Evolutionary conservation across 495 filamentous ascomycete genomes (phyloP).

Genomic region (Penicillium bovifimosum): DNA sequence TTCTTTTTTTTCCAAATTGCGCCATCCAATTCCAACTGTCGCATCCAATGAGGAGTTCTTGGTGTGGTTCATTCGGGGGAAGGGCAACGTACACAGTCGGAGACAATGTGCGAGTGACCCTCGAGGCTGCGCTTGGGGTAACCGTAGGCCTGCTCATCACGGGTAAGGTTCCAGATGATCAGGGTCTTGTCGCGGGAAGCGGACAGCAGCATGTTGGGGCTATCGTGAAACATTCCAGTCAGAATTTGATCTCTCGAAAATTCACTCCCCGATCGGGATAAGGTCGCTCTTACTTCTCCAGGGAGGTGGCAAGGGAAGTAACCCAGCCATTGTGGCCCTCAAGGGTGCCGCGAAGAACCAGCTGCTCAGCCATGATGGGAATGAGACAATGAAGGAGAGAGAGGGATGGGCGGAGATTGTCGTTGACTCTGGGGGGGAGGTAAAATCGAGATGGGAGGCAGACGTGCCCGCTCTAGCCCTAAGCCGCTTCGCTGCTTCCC

Average conservation of each 20-base stretch:
- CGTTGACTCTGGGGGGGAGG: slow-evolving; percentile 43
- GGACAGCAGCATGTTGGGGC: slow-evolving; percentile 99
- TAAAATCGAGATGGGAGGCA: slow-evolving; percentile 41
- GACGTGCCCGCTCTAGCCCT: slow-evolving; percentile 38
- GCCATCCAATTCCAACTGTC: slow-evolving; percentile 11
- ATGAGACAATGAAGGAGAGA: slow-evolving; percentile 44
- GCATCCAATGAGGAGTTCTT: slow-evolving; percentile 12
- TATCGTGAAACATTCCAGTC: slow-evolving; percentile 43
- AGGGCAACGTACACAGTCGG: slow-evolving; percentile 84
- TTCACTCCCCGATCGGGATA: slow-evolving; percentile 23
- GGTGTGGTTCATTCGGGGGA: slow-evolving; percentile 11
- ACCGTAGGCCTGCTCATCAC: slow-evolving; percentile 94
- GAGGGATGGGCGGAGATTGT: slow-evolving; percentile 43
- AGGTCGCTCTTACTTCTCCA: slow-evolving; percentile 79
- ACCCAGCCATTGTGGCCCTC: slow-evolving; percentile 87
- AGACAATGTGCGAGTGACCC: slow-evolving; percentile 99
- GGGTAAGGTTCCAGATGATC: slow-evolving; percentile 99
- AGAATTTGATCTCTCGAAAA: slow-evolving; percentile 28
- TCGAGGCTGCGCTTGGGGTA: slow-evolving; percentile 98
- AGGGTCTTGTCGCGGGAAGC: slow-evolving; percentile 95
- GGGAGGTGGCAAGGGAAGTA: slow-evolving; percentile 82
- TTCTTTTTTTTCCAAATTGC: slow-evolving; percentile 8
- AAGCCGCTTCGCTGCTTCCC: slow-evolving; percentile 33
- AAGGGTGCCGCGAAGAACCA: slow-evolving; percentile 95
- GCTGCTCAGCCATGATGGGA: slow-evolving; percentile 82